Percentiles rank a stretch among this genome's conserved stretches.
phyloP scores from a whole-genome alignment of 2,329 filamentous ascomycete species.

The Huntiella moniliformis region DNA sequence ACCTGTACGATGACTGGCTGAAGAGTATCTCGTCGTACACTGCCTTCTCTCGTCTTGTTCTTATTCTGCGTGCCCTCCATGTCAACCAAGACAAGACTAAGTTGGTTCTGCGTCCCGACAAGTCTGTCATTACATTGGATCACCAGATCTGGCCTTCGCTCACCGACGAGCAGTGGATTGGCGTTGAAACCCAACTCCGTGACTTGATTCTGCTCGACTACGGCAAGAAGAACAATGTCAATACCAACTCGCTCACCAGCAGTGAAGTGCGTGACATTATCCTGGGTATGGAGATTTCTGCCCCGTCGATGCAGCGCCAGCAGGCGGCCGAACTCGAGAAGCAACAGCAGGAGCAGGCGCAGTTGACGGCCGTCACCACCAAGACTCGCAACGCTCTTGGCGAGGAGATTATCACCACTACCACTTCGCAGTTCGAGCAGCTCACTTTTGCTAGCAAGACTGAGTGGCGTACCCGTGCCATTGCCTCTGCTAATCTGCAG shows the following conservation, averaged over 20 bases:
- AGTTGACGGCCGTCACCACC: constrained; percentile 90
- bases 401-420: constrained; percentile 95
- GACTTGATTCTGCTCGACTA: constrained; percentile 97
- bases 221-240: constrained; percentile 99
- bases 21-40: constrained; percentile 98
- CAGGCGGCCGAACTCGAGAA: constrained; percentile 98
- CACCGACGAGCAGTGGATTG: constrained; percentile 95
- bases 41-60: constrained; percentile 82
- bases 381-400: constrained; percentile 96
- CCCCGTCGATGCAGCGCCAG: constrained; percentile 92
- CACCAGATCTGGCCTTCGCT: constrained; percentile 97
- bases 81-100: constrained; percentile 99
- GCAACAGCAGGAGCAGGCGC: constrained; percentile 91
- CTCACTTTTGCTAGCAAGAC: constrained; percentile 97
- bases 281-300: constrained; percentile 97
- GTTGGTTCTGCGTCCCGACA: constrained; percentile 82
- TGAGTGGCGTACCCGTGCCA: constrained; percentile 91
- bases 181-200: constrained; percentile 90
- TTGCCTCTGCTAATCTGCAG: constrained; percentile 86
- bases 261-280: constrained; percentile 98
- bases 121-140: constrained; percentile 94
- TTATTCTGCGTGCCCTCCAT: constrained; percentile 86
- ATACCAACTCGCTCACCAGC: constrained; percentile 86
- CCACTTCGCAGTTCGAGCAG: constrained; percentile 94
- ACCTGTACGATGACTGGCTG: constrained; percentile 95